phyloP scores from a whole-genome alignment of 495 filamentous ascomycete genomes.

The Daldinia childiae region DNA sequence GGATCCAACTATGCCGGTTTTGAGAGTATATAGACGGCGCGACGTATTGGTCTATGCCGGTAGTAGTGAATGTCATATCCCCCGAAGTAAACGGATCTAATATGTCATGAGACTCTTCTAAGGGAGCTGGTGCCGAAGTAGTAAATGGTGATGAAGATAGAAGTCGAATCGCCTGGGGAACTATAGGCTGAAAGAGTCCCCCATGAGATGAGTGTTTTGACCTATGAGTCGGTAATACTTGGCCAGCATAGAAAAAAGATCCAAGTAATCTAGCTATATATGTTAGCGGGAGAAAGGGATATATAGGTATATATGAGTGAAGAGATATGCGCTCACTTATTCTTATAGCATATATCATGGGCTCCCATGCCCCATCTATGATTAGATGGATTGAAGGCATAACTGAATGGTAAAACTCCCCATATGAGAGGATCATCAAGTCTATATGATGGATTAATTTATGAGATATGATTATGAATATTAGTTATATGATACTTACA shows the following conservation, averaged over 20 bases:
- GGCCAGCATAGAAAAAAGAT: conserved; percentile 83
- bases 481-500: conserved; percentile 71
- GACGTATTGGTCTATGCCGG: conserved; percentile 63
- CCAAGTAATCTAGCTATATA: conserved; percentile 58
- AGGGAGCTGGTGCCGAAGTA: not conserved
- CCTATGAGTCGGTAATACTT: conserved; percentile 90
- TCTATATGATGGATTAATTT: conserved; percentile 56
- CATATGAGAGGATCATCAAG: conserved; percentile 94
- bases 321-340: conserved; percentile 57
- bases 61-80: conserved; percentile 72
- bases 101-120: conserved; percentile 46
- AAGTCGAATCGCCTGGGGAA: conserved; percentile 86
- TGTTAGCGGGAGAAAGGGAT: conserved; percentile 1
- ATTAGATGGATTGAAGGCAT: conserved; percentile 74
- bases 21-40: conserved; percentile 63
- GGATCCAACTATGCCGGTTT: conserved; percentile 80
- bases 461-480: not conserved
- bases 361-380: conserved; percentile 88
- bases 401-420: conserved; percentile 80
- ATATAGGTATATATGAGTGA: not conserved
- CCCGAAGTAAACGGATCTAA: conserved; percentile 68
- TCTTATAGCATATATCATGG: conserved; percentile 91
- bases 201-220: conserved; percentile 74
- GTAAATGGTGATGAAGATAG: conserved; percentile 67
- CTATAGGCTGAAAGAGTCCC: conserved; percentile 87